phyloP scores from a whole-genome alignment of 345 rosid species.

The Mallotus nudiflorus region DNA sequence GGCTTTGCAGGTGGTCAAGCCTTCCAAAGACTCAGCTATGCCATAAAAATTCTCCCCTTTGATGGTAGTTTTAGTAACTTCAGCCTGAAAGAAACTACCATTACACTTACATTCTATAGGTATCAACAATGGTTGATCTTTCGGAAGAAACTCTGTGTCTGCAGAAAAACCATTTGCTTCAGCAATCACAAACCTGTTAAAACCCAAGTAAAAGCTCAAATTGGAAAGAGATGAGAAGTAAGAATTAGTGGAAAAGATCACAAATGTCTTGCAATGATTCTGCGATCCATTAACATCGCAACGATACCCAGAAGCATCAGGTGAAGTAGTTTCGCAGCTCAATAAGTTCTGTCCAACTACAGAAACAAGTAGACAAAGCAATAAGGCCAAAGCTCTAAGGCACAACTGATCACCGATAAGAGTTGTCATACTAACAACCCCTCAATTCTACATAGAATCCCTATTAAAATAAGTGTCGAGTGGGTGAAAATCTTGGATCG shows the following conservation, averaged over 20 bases:
- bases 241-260: conserved; percentile 50
- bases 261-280: conserved; percentile 55
- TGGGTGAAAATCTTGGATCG: conserved; percentile 57
- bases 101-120: conserved; percentile 67
- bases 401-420: conserved; percentile 28
- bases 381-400: conserved; percentile 43
- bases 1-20: conserved; percentile 69
- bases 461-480: conserved; percentile 22
- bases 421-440: conserved; percentile 41
- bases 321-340: conserved; percentile 48
- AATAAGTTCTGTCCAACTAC: conserved; percentile 43
- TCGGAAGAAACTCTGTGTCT: conserved; percentile 48
- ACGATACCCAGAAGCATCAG: conserved; percentile 51
- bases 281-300: conserved; percentile 39
- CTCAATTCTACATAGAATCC: conserved; percentile 20
- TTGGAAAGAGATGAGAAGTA: conserved; percentile 59
- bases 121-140: conserved; percentile 50
- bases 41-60: conserved; percentile 62
- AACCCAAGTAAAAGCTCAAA: conserved; percentile 55
- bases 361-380: conserved; percentile 35
- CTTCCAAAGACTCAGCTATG: conserved; percentile 62
- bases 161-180: conserved; percentile 51
- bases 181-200: conserved; percentile 42
- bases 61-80: conserved; percentile 41
- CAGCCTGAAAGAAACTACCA: conserved; percentile 56